Evolutionary conservation across 495 filamentous ascomycete species (phyloP), one percentile per base, ranked within the genome.

Genomic region (Trichoderma reesei): DNA sequence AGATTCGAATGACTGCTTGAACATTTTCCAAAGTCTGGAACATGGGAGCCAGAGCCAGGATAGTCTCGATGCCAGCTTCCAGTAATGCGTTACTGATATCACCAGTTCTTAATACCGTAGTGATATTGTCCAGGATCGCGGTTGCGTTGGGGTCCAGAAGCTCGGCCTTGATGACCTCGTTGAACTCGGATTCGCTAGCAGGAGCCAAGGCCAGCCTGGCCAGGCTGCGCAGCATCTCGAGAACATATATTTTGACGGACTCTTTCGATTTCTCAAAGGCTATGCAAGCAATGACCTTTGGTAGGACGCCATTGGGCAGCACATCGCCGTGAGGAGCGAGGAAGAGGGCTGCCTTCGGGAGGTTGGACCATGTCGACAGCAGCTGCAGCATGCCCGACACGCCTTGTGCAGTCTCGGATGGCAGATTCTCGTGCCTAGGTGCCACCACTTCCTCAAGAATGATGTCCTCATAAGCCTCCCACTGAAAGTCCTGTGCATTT

Each of bases 341-440:
- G 69, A 91, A 90, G 54, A 86, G 70, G 1, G 87, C 86, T 0
- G 85, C 86, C 66, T 82, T 80, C 0, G 84, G 77, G 6, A 88
- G 79, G 60, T 80, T 80, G 6, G 89, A 85, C 90, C 95, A 96
- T 1, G 87, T 88, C 16, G 83, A 80, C 71, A 98, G 86, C 26
- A 99, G 76, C 62, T 86, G 87, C 68, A 96, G 84, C 10, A 90
- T 79, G 1, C 87, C 90, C 8, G 94, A 97, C 18, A 96, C 78
- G 41, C 90, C 87, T 68, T 98, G 93, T 0, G 91, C 89, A 31
- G 89, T 95, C 75, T 99, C 93, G 1, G 84, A 79, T 1, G 93
- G 84, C 61, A 99, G 85, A 66, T 88, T 90, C 5, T 89, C 84
- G 7, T 97, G 77, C 65, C 91, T 83, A 26, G 88, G 88, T 66